Conservation (phyloP, 2,329 filamentous ascomycete species). For the Catunica adiposa region DNA sequence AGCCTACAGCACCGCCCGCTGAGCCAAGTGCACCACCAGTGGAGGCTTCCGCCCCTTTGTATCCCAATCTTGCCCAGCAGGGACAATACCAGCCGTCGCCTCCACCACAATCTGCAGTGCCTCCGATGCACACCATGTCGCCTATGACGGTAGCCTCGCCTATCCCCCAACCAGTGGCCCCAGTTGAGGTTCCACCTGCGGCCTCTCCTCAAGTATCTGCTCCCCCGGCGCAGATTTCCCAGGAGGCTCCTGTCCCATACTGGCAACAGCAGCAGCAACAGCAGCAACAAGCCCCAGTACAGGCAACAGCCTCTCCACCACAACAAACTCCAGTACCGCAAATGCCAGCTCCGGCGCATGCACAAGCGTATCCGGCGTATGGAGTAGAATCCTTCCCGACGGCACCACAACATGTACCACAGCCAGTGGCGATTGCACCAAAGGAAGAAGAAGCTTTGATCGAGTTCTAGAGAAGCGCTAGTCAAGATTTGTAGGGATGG, state of each 20-base stretch:
- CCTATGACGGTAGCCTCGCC: constrained; percentile 8
- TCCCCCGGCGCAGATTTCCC: constrained; percentile 8
- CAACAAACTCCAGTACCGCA: constrained; percentile 16
- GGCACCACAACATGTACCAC: constrained; percentile 29
- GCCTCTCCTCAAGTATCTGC: constrained; percentile 17
- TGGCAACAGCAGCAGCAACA: constrained; percentile 16
- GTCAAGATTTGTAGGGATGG: constrained; percentile 37
- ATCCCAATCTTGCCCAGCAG: constrained; percentile 31
- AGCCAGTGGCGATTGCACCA: constrained; percentile 23
- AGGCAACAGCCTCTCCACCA: constrained; percentile 18
- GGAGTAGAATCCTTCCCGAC: constrained; percentile 47
- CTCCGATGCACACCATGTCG: constrained; percentile 6
- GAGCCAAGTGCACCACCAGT: constrained; percentile 20
- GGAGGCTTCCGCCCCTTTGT: constrained; percentile 33
- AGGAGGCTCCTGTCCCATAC: constrained; percentile 15
- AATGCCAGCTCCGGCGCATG: constrained; percentile 20
- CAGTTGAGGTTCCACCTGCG: constrained; percentile 9
- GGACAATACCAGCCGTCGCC: not conserved
- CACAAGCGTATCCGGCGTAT: constrained; percentile 26
- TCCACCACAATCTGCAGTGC: not conserved
- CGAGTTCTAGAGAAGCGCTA: constrained; percentile 47
- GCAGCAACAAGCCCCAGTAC: constrained; percentile 7
- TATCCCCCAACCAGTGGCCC: constrained; percentile 1
- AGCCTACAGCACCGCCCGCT: constrained; percentile 16
- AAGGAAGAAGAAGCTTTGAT: constrained; percentile 62